Conservation (phyloP, 164 flowering plant species). For the Amborella trichopoda region DNA sequence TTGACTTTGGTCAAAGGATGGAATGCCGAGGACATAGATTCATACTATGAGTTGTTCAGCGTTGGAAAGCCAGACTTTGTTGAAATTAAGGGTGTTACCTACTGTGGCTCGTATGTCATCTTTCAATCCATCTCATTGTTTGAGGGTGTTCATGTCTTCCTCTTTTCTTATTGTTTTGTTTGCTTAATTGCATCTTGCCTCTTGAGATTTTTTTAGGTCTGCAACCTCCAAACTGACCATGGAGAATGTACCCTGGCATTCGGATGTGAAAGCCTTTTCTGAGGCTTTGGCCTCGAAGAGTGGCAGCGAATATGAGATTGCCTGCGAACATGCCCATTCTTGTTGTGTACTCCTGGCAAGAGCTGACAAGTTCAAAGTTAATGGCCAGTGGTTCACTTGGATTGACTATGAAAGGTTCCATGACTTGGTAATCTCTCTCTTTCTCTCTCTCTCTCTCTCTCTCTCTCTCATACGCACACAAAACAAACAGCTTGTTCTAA, state of each 20-base stretch:
- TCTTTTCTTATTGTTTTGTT: neutral
- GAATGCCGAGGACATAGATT: conserved; percentile 91
- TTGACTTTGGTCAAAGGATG: conserved; percentile 96
- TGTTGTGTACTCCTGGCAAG: conserved; percentile 97
- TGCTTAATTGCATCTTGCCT: neutral
- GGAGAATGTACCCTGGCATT: conserved; percentile 99
- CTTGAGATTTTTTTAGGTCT: conserved; percentile 32
- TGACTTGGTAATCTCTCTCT: conserved; percentile 38
- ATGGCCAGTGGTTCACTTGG: conserved; percentile 96
- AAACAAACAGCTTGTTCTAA: neutral
- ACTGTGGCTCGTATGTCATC: conserved; percentile 88
- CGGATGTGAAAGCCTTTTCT: conserved; percentile 89
- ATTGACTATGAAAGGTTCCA: conserved; percentile 97
- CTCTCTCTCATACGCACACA: neutral
- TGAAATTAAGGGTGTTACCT: conserved; percentile 98
- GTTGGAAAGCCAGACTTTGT: conserved; percentile 86
- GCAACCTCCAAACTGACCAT: conserved; percentile 95
- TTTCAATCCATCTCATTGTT: neutral
- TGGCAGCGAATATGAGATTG: conserved; percentile 83
- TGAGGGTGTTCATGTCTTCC: neutral
- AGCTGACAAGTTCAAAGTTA: conserved; percentile 60
- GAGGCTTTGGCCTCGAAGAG: conserved; percentile 76
- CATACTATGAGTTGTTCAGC: conserved; percentile 60
- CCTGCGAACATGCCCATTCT: conserved; percentile 95
- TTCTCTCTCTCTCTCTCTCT: neutral